These are phyloP conservation scores for Glomus cerebriforme DNA, from an alignment of 192 early-diverging fungal genomes.

Conservation along the genomic window DNA sequence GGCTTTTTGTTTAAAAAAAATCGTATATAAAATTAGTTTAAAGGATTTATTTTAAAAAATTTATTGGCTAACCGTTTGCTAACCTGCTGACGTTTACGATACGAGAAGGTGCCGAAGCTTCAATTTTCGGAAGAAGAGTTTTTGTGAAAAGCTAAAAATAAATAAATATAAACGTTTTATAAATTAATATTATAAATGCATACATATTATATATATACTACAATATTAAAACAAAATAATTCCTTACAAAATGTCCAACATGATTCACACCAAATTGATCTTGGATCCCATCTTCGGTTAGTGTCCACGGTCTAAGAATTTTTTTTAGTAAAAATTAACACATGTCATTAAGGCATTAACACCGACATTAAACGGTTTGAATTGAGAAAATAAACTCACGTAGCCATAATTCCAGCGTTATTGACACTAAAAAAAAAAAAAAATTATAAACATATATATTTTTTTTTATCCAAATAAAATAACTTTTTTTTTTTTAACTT, in stretches of 20 bases:
- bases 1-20: conserved; percentile 37
- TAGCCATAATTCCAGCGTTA: conserved; percentile 42
- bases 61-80: not conserved
- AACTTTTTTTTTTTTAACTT: not conserved
- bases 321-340: not conserved
- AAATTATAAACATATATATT: not conserved
- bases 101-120: conserved; percentile 46
- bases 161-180: not conserved
- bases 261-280: conserved; percentile 52
- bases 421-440: conserved; percentile 28
- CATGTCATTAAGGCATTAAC: not conserved
- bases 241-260: conserved; percentile 40
- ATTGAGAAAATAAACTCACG: conserved; percentile 19
- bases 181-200: too few species aligned
- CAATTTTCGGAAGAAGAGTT: conserved; percentile 42
- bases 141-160: conserved; percentile 32
- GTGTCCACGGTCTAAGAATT: conserved; percentile 31
- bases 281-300: conserved; percentile 46
- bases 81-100: conserved; percentile 52
- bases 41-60: too few species aligned
- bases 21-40: not conserved
- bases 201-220: too few species aligned
- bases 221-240: not conserved
- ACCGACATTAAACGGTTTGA: not conserved
- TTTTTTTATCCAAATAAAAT: not conserved